Evolutionary conservation across 345 rosid species (phyloP).

Genomic region (Eucalyptus globulus): DNA sequence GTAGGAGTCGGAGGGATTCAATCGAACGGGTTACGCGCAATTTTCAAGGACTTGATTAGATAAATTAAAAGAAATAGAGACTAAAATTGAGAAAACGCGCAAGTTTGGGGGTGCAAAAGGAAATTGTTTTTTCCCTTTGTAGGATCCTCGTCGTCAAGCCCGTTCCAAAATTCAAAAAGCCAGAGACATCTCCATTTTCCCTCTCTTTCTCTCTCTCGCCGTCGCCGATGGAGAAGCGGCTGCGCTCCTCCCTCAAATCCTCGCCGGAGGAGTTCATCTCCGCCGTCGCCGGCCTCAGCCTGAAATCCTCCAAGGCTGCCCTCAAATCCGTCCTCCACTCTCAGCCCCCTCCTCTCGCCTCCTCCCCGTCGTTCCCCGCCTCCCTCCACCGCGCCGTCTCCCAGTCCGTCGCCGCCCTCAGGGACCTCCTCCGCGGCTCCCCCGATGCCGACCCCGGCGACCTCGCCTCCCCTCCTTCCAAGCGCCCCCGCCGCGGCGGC

Average conservation of each 20-base stretch:
- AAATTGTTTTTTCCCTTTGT: rapidly evolving
- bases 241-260: constrained; percentile 54
- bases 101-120: neutral
- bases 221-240: constrained; percentile 56
- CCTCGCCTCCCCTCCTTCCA: constrained; percentile 7
- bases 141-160: neutral
- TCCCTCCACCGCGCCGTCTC: constrained; percentile 38
- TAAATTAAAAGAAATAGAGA: neutral
- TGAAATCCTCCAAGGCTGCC: constrained; percentile 56
- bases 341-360: constrained; percentile 38
- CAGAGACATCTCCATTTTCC: neutral
- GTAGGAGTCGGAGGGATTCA: neutral
- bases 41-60: neutral
- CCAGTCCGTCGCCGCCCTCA: constrained; percentile 21
- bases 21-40: rapidly evolving
- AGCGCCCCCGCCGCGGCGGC: constrained; percentile 2
- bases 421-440: constrained; percentile 15
- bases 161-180: neutral
- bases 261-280: constrained; percentile 67
- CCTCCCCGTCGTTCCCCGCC: constrained; percentile 38
- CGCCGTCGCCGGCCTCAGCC: constrained; percentile 21
- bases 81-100: rapidly evolving
- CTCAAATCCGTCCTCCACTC: constrained; percentile 51
- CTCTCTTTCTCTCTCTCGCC: neutral
- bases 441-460: constrained; percentile 40